Evolutionary conservation across 805 yeast genomes (phyloP).

Genomic region (Kockiozyma suomiensis): DNA sequence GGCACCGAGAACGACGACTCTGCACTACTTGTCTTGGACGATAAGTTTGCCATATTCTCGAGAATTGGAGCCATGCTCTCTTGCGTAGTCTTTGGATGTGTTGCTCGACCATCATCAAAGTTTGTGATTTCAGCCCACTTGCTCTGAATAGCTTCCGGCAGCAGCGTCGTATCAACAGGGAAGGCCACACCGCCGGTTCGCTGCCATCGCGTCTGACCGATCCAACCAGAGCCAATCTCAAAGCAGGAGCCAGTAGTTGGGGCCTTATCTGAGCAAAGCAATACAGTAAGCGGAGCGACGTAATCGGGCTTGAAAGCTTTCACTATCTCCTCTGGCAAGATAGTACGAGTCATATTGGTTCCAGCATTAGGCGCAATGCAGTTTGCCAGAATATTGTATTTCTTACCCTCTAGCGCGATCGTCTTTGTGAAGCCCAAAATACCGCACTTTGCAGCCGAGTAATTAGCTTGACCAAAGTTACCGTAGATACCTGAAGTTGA

Average conservation of each 20-base stretch:
- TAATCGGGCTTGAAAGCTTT: conserved; percentile 82
- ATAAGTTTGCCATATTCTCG: conserved; percentile 44
- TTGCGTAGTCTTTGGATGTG: conserved; percentile 62
- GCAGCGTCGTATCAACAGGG: conserved; percentile 47
- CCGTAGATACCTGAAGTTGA: conserved; percentile 98
- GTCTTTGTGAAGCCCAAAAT: conserved; percentile 83
- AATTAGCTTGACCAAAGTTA: conserved; percentile 95
- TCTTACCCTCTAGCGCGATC: conserved; percentile 88
- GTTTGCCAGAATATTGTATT: conserved; percentile 71
- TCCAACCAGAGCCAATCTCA: conserved; percentile 97
- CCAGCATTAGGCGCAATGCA: conserved; percentile 97
- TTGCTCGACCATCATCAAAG: conserved; percentile 58
- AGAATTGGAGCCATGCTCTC: conserved; percentile 83
- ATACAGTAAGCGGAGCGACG: conserved; percentile 87
- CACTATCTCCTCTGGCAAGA: conserved; percentile 76
- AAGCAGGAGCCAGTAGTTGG: conserved; percentile 78
- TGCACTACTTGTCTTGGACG: conserved; percentile 40
- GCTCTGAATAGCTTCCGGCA: conserved; percentile 71
- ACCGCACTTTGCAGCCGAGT: conserved; percentile 90
- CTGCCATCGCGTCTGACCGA: conserved; percentile 93
- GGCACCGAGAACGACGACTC: conserved; percentile 44
- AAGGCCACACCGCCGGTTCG: conserved; percentile 81
- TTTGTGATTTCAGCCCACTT: conserved; percentile 68
- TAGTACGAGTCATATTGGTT: conserved; percentile 92
- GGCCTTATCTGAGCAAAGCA: conserved; percentile 72